Evolutionary conservation across 768 basidiomycete species (phyloP), one percentile per base, ranked within the genome.

Genomic region (Coprinellus micaceus): DNA sequence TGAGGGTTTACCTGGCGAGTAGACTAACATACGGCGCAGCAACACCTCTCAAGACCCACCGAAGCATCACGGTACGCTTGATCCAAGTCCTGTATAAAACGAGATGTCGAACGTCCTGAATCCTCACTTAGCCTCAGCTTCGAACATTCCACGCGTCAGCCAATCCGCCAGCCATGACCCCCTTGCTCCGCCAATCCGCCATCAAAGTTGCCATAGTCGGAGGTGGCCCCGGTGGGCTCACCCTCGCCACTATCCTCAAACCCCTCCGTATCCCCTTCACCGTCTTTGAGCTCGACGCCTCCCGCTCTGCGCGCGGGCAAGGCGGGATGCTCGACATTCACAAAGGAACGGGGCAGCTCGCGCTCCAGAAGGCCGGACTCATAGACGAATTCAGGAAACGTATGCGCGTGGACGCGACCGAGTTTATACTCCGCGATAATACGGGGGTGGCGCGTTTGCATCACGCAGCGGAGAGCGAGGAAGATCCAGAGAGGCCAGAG

Each of bases 251-350:
- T n/a, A 60, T 68, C n/a, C 64, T 68, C 45, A 47, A 58, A 17
- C 52, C 58, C 28, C n/a, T 61, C 33, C 17, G 40, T 5, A 57
- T 63, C 22, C 57, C 54, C 6, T 58, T 60, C 11, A 64, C 53
- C n/a, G 41, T 69, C 21, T 65, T 60, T 47, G 68, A 69, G 46
- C 61, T 60, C 46, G 67, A 69, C 21, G 22, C 33, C 24, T 66
- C 61, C 19, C 50, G 53, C 13, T 41, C 57, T 37, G 45, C 60
- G 13, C 67, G 67, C 22, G 56, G 52, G 15, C 65, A 67, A 43
- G 67, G 67, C 24, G 64, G 68, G 17, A 62, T 63, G 19, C 64
- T 69, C 39, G 67, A 69, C 56, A 55, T 69, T 19, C 67, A 66
- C 44, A 24, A 41, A 24, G 53, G 62, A 28, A 60, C 63, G 2